Evolutionary conservation across 225 moss, liverwort and hornwort species (phyloP).

Genomic region (Lunularia cruciata): DNA sequence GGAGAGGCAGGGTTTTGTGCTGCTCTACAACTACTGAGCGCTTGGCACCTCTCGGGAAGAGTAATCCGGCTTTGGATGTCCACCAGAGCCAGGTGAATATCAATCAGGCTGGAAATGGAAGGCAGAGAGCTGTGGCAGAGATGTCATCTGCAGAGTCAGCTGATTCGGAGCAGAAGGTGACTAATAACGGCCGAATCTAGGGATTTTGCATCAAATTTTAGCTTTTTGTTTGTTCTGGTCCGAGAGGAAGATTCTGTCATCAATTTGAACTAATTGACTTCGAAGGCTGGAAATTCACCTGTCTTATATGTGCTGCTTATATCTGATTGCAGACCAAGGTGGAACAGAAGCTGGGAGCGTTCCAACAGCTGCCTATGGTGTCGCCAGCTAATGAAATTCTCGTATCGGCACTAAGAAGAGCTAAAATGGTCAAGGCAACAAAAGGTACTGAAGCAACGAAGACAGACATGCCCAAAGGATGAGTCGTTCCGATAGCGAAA

Average conservation of each 20-base stretch:
- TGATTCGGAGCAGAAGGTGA: constrained; percentile 1
- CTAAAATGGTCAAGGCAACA: constrained; percentile 95
- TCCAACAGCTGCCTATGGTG: constrained; percentile 96
- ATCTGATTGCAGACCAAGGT: constrained; percentile 33
- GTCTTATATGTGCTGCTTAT: not conserved
- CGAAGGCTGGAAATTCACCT: too few species aligned
- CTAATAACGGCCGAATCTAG: too few species aligned
- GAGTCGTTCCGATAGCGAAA: too few species aligned
- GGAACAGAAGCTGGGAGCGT: constrained; percentile 78
- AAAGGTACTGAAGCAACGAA: constrained; percentile 65
- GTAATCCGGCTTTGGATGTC: not conserved
- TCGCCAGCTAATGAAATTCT: constrained; percentile 91
- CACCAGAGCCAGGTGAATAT: not conserved
- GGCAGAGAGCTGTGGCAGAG: not conserved
- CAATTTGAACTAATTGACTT: too few species aligned
- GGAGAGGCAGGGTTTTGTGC: not conserved
- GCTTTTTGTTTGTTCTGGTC: too few species aligned
- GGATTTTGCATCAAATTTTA: too few species aligned
- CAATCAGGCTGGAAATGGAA: not conserved
- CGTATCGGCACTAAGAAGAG: constrained; percentile 77
- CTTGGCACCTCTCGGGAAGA: constrained; percentile 4
- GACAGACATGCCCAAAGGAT: too few species aligned
- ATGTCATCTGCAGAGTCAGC: not conserved
- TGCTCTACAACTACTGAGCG: constrained; percentile 11
- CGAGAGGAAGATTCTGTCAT: too few species aligned